Evolutionary conservation across 495 filamentous ascomycete species (phyloP).

Genomic region (Daldinia decipiens): DNA sequence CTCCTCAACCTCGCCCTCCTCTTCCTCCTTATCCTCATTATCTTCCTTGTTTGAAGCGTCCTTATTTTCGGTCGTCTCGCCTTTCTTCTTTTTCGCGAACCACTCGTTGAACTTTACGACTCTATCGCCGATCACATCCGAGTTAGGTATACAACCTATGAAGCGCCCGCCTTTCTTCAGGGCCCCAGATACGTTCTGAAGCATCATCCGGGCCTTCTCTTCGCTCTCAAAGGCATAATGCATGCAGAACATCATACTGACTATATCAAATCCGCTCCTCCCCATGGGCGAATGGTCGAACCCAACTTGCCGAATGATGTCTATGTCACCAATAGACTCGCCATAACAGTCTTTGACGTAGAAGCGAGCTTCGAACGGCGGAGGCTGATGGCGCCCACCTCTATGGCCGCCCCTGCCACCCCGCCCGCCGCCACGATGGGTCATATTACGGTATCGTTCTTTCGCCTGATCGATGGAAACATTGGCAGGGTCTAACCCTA

Average conservation of each 20-base stretch:
- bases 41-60: constrained; percentile 43
- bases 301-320: constrained; percentile 82
- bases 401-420: constrained; percentile 59
- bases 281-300: constrained; percentile 74
- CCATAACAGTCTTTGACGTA: constrained; percentile 89
- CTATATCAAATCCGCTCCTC: constrained; percentile 88
- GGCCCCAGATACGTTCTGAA: constrained; percentile 87
- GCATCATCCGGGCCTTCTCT: constrained; percentile 87
- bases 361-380: constrained; percentile 86
- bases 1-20: constrained; percentile 63
- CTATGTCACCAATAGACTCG: constrained; percentile 78
- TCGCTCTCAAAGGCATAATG: constrained; percentile 98
- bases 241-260: constrained; percentile 99
- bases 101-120: constrained; percentile 70
- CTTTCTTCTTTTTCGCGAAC: constrained; percentile 62
- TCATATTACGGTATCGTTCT: constrained; percentile 82
- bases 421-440: constrained; percentile 63
- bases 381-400: constrained; percentile 56
- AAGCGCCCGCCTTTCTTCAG: constrained; percentile 95
- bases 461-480: constrained; percentile 88
- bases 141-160: constrained; percentile 92
- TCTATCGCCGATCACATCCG: constrained; percentile 78
- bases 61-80: constrained; percentile 46
- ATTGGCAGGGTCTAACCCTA: constrained; percentile 92
- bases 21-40: constrained; percentile 62